phyloP scores from a whole-genome alignment of 208 protist species.

The Crithidia expoeki region DNA sequence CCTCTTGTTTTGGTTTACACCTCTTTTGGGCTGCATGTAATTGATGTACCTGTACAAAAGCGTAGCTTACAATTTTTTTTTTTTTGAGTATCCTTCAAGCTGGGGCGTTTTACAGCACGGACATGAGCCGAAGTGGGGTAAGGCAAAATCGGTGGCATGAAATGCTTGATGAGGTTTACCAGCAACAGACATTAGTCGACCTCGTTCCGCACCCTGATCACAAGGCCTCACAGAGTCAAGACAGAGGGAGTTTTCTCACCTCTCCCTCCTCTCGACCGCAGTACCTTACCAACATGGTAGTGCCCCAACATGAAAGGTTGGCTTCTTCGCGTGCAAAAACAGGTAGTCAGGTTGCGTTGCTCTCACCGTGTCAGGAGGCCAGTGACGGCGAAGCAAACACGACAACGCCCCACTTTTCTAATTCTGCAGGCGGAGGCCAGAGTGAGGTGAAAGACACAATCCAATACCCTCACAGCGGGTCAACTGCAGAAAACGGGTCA shows the following conservation, averaged over 20 bases:
- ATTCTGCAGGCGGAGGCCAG: background rate
- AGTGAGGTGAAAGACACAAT: background rate
- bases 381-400: background rate
- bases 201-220: constrained; percentile 20
- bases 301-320: background rate
- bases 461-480: background rate
- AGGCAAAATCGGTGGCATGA: constrained; percentile 27
- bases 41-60: too few species aligned
- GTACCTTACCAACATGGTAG: background rate
- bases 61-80: too few species aligned
- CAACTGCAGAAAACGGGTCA: background rate
- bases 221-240: background rate
- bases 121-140: background rate
- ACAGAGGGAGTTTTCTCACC: background rate
- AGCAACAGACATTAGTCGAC: constrained; percentile 34
- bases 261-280: background rate
- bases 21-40: too few species aligned
- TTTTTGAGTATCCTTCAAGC: too few species aligned
- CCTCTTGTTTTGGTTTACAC: too few species aligned
- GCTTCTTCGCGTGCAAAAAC: background rate
- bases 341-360: background rate
- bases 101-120: background rate
- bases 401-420: background rate
- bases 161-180: constrained; percentile 30
- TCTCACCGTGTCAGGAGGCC: constrained; percentile 7